Percentiles rank a stretch among this genome's conserved stretches.
phyloP scores from a whole-genome alignment of 176 grass and related monocot species.

The Oryza brachyantha region DNA sequence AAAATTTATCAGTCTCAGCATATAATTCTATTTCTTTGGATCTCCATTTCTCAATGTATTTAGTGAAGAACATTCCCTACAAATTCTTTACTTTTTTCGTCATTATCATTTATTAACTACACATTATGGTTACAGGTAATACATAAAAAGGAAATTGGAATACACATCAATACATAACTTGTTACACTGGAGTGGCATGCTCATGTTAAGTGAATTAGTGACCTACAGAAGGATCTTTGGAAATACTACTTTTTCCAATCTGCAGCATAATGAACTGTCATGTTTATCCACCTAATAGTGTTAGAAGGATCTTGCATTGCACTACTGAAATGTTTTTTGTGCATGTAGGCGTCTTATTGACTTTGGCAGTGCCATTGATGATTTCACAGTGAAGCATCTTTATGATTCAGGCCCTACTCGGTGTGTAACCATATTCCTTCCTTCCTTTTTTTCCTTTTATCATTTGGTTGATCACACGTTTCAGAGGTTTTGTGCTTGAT shows the following conservation, averaged over 20 bases:
- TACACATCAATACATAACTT: neutral
- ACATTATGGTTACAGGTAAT: neutral
- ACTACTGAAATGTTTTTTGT: constrained; percentile 24
- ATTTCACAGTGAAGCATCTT: constrained; percentile 93
- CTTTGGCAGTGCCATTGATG: constrained; percentile 97
- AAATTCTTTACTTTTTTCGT: neutral
- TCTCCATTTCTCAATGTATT: neutral
- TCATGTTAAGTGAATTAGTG: constrained; percentile 2
- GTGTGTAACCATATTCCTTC: constrained; percentile 43
- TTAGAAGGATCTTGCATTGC: neutral
- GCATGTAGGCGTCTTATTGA: constrained; percentile 82
- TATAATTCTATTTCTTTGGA: neutral
- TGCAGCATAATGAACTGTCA: neutral
- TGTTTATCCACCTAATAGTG: neutral
- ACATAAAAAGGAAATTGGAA: constrained; percentile 2
- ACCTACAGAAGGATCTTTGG: neutral
- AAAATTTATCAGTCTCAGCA: neutral
- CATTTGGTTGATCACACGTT: constrained; percentile 1
- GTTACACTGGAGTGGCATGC: neutral
- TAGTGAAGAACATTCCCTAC: neutral
- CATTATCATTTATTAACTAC: constrained; percentile 10
- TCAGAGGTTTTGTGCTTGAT: neutral
- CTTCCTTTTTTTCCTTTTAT: constrained; percentile 23
- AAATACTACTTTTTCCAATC: neutral
- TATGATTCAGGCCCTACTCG: constrained; percentile 84